A percentile compares a stretch with the other conserved stretches of the same genome.
These are phyloP conservation scores for Colletotrichum plurivorum DNA, from an alignment of 2,329 filamentous ascomycete genomes.

Conservation along the genomic window DNA sequence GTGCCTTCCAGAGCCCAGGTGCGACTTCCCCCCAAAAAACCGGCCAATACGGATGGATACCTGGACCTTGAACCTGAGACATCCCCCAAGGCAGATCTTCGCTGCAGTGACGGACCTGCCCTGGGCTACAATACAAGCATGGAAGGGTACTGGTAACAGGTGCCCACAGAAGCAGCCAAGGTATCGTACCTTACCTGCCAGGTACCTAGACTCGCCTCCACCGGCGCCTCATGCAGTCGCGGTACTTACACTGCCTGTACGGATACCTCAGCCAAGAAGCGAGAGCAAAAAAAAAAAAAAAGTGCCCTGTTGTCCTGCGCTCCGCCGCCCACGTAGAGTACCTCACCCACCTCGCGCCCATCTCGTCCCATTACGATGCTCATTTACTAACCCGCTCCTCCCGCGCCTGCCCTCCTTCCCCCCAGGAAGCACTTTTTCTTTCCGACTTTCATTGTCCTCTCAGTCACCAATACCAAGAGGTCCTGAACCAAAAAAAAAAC, in stretches of 20 bases:
- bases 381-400: conserved; percentile 40
- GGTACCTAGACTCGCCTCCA: neutral
- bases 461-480: conserved; percentile 1
- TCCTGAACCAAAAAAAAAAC: conserved; percentile 1
- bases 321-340: conserved; percentile 25
- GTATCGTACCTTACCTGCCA: conserved; percentile 1
- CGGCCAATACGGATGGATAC: conserved; percentile 12
- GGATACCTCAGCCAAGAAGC: too few relatives aligned
- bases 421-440: neutral
- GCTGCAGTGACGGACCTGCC: neutral
- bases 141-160: too few relatives aligned
- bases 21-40: conserved; percentile 2
- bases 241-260: neutral
- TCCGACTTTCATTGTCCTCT: neutral
- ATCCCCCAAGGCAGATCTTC: conserved; percentile 28
- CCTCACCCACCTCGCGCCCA: conserved; percentile 11
- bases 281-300: too few relatives aligned
- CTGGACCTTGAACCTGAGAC: conserved; percentile 35
- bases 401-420: conserved; percentile 14
- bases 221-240: neutral
- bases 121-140: neutral
- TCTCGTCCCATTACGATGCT: conserved; percentile 33
- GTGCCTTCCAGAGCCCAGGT: neutral
- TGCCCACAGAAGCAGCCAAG: neutral
- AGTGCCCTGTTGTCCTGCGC: neutral